Conservation (phyloP, 805 yeast genomes). For the Metschnikowia vanudenii region DNA sequence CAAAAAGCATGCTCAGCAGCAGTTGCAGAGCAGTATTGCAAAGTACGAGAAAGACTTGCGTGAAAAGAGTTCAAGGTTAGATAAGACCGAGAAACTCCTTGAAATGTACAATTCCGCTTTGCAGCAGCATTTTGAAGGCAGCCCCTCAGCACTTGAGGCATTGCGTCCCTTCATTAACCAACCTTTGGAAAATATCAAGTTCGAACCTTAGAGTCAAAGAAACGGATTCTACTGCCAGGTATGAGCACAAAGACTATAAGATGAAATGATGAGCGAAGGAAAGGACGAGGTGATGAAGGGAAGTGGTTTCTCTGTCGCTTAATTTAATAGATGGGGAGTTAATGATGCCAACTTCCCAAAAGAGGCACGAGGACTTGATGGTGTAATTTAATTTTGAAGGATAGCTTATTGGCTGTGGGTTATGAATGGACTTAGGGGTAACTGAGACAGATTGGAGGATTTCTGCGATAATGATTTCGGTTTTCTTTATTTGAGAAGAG, state of each 20-base stretch:
- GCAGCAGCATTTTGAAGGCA: constrained; percentile 17
- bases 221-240: too few relatives aligned
- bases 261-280: not conserved
- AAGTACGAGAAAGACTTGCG: constrained; percentile 46
- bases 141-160: constrained; percentile 12
- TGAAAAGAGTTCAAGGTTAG: constrained; percentile 20
- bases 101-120: constrained; percentile 22
- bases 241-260: not conserved
- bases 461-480: too few relatives aligned
- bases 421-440: too few relatives aligned
- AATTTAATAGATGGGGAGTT: too few relatives aligned
- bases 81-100: constrained; percentile 24
- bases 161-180: constrained; percentile 13
- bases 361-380: too few relatives aligned
- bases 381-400: too few relatives aligned
- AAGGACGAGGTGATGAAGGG: too few relatives aligned
- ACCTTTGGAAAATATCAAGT: constrained; percentile 6
- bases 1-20: constrained; percentile 65
- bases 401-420: too few relatives aligned
- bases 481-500: too few relatives aligned
- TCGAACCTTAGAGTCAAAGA: not conserved
- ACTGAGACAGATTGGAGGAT: too few relatives aligned
- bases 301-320: too few relatives aligned
- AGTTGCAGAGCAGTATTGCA: constrained; percentile 59
- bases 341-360: too few relatives aligned